A percentile compares a stretch with the other conserved stretches of the same genome.
Evolutionary conservation across 1,284 basidiomycete species (phyloP).

Genomic region (Tilletiopsis washingtonensis): DNA sequence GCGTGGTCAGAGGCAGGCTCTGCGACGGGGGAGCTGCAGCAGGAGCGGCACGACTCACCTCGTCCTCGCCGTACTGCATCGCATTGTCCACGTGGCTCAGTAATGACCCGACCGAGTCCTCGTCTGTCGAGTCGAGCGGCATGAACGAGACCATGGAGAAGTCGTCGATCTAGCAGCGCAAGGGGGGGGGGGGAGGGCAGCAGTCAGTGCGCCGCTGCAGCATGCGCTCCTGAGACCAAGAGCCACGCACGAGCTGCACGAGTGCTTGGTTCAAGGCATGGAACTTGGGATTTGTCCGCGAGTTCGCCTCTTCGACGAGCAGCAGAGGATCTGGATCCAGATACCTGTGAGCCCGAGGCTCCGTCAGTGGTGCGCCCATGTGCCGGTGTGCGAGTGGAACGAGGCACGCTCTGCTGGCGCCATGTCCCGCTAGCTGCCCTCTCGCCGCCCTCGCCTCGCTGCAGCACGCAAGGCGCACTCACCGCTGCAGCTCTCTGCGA

Average conservation of each 20-base stretch:
- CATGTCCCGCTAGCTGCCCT: too few relatives aligned
- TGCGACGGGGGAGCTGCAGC: neutral
- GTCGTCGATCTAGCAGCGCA: slow-evolving; percentile 73
- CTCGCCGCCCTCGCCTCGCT: too few relatives aligned
- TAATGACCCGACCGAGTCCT: slow-evolving; percentile 81
- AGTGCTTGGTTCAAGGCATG: slow-evolving; percentile 89
- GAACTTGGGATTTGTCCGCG: slow-evolving; percentile 70
- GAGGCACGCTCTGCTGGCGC: too few relatives aligned
- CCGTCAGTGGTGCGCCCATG: too few relatives aligned
- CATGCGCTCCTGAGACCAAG: neutral
- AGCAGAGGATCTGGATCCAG: slow-evolving; percentile 94
- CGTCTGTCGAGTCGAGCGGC: slow-evolving; percentile 80
- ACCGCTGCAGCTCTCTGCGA: slow-evolving; percentile 55
- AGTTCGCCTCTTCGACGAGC: slow-evolving; percentile 62
- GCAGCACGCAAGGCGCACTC: too few relatives aligned
- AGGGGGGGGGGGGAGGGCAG: neutral
- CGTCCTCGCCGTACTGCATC: slow-evolving; percentile 63
- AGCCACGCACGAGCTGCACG: slow-evolving; percentile 66
- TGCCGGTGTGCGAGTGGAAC: too few relatives aligned
- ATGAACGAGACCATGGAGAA: slow-evolving; percentile 96
- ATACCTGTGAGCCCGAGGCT: slow-evolving; percentile 66
- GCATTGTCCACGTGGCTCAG: slow-evolving; percentile 94
- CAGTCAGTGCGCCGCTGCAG: slow-evolving; percentile 1
- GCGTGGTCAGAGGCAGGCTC: too few relatives aligned
- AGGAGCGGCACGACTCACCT: slow-evolving; percentile 5